These are phyloP conservation scores for Boletus sp. DNA, from an alignment of 768 basidiomycete species.

Conservation along the genomic window DNA sequence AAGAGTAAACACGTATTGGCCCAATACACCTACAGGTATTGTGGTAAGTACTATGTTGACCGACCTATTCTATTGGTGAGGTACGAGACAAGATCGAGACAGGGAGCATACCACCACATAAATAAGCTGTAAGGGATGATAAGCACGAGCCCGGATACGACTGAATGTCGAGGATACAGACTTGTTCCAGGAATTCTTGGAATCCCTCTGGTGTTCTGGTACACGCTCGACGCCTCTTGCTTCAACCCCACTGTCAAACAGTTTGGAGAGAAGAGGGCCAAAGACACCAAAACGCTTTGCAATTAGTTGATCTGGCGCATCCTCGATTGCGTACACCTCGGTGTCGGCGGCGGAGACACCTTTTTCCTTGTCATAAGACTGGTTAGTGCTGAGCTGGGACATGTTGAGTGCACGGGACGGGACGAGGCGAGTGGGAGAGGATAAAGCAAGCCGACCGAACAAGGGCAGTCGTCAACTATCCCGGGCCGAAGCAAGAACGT, in stretches of 20 bases:
- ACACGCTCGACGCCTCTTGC: slow-evolving; percentile 54
- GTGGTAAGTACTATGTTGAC: slow-evolving; percentile 47
- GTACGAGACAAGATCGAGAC: not conserved
- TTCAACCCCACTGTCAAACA: slow-evolving; percentile 50
- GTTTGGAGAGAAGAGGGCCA: slow-evolving; percentile 33
- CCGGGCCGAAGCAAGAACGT: not conserved
- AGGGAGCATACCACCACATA: slow-evolving; percentile 42
- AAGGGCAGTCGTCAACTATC: not conserved
- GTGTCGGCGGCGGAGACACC: not conserved
- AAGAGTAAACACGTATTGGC: slow-evolving; percentile 45
- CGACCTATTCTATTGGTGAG: slow-evolving; percentile 32
- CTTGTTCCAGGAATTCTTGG: slow-evolving; percentile 45
- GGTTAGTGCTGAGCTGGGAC: not conserved
- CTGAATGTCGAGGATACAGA: slow-evolving; percentile 16
- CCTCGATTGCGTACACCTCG: slow-evolving; percentile 16
- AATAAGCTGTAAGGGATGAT: slow-evolving; percentile 31
- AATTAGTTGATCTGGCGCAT: slow-evolving; percentile 27
- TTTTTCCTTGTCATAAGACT: slow-evolving; percentile 21
- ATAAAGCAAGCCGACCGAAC: not conserved
- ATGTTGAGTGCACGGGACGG: not conserved
- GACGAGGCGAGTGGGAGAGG: not conserved
- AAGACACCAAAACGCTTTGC: slow-evolving; percentile 29
- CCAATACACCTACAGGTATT: slow-evolving; percentile 50
- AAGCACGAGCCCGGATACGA: not conserved
- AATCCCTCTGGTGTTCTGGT: slow-evolving; percentile 45